A percentile compares a stretch with the other conserved stretches of the same genome.
Conservation (phyloP, 139 green algal species). For the Chlamydomonas incerta region DNA sequence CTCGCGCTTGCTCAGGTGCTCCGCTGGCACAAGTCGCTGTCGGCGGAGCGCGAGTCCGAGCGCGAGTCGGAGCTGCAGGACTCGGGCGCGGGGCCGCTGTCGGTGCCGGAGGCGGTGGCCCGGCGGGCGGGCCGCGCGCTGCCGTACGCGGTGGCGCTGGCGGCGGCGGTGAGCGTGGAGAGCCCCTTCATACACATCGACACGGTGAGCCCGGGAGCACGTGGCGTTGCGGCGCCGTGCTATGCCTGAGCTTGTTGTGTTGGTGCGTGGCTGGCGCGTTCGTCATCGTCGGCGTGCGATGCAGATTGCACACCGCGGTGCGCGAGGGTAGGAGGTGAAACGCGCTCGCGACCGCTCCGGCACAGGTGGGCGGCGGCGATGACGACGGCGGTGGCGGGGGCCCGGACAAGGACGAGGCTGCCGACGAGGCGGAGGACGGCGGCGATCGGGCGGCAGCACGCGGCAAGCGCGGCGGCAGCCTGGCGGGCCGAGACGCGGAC, state of each 20-base stretch:
- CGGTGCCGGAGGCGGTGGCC: neutral
- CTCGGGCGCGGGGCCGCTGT: neutral
- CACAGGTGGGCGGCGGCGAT: neutral
- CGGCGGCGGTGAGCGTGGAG: slow-evolving; percentile 88
- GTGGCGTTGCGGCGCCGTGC: no score
- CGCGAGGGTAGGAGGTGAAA: no score
- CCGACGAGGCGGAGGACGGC: neutral
- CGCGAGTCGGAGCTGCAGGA: neutral
- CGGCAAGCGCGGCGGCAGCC: neutral
- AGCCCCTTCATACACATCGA: slow-evolving; percentile 87
- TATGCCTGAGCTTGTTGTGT: no score
- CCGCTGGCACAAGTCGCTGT: slow-evolving; percentile 11
- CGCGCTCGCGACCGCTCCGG: no score
- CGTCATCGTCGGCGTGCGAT: no score
- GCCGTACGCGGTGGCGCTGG: slow-evolving; percentile 82
- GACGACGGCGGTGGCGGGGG: neutral
- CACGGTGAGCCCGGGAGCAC: slow-evolving; percentile 28
- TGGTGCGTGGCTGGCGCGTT: no score
- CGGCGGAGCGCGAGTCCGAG: no score
- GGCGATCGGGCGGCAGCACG: neutral
- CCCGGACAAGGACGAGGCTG: neutral
- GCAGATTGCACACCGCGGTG: no score
- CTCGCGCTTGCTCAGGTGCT: slow-evolving; percentile 1
- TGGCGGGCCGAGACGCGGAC: neutral
- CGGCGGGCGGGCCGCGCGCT: slow-evolving; percentile 54